Percentiles rank a stretch among this genome's conserved stretches.
Conservation (phyloP, 2,329 filamentous ascomycete genomes). For the Pleurostoma richardsiae region DNA sequence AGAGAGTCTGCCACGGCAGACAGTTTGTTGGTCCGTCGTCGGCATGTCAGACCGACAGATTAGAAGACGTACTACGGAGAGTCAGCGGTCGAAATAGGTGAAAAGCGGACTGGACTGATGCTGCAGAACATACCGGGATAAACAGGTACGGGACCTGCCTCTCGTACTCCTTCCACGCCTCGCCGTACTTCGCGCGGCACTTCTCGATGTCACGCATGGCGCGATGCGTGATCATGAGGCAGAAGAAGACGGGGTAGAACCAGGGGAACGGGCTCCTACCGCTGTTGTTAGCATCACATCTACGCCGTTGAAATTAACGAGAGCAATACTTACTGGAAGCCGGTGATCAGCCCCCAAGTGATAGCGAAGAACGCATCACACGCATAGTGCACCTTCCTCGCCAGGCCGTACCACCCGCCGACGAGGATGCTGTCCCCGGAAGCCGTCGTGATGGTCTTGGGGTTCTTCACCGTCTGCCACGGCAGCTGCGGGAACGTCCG, state of each 20-base stretch:
- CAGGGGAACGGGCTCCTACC: constrained; percentile 71
- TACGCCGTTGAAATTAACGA: no score
- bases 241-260: constrained; percentile 85
- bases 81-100: no score
- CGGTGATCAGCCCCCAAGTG: constrained; percentile 75
- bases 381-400: constrained; percentile 74
- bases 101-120: no score
- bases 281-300: not conserved
- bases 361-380: constrained; percentile 76
- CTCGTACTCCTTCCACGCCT: constrained; percentile 78
- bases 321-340: constrained; percentile 44
- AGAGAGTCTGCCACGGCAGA: no score
- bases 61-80: no score
- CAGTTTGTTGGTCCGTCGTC: no score
- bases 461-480: constrained; percentile 71
- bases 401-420: constrained; percentile 74
- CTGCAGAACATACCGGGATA: constrained; percentile 41
- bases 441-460: constrained; percentile 62
- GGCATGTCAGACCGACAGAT: no score
- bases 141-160: constrained; percentile 76
- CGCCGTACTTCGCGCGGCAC: constrained; percentile 74
- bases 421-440: constrained; percentile 66
- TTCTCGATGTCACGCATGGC: constrained; percentile 69
- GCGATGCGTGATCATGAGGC: constrained; percentile 73
- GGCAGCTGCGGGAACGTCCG: constrained; percentile 76